Percentiles rank a stretch among this genome's conserved stretches.
phyloP scores from a whole-genome alignment of 441 rosid genomes.

The Iberis amara region DNA sequence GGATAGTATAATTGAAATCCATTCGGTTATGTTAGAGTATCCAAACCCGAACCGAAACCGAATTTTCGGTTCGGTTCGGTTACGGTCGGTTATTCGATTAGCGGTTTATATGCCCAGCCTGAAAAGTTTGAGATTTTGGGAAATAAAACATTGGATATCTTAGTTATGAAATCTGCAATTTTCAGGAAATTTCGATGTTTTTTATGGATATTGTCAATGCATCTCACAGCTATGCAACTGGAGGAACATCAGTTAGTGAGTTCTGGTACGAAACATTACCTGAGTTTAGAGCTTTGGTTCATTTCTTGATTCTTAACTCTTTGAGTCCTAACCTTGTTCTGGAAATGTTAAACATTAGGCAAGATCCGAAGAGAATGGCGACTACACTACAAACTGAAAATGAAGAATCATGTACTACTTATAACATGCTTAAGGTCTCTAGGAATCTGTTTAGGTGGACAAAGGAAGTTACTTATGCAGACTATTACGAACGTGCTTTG shows the following conservation, averaged over 20 bases:
- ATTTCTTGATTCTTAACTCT: too few relatives aligned
- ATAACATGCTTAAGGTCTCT: slow-evolving; percentile 95
- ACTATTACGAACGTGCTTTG: slow-evolving; percentile 87
- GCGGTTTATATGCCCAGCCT: too few relatives aligned
- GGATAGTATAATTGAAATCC: too few relatives aligned
- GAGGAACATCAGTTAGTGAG: slow-evolving; percentile 74
- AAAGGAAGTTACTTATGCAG: slow-evolving; percentile 81
- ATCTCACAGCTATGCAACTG: slow-evolving; percentile 86
- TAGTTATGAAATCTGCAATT: slow-evolving; percentile 23
- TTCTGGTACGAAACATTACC: slow-evolving; percentile 56
- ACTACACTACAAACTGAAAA: slow-evolving; percentile 51
- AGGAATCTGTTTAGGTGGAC: slow-evolving; percentile 92
- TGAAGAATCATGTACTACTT: slow-evolving; percentile 94
- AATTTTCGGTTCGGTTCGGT: too few relatives aligned
- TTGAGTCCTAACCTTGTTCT: too few relatives aligned
- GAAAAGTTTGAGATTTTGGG: neutral
- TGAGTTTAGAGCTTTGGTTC: neutral
- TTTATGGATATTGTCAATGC: slow-evolving; percentile 87
- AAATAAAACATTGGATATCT: slow-evolving; percentile 9
- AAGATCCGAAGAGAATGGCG: slow-evolving; percentile 77
- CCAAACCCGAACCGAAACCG: too few relatives aligned
- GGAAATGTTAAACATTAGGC: slow-evolving; percentile 35
- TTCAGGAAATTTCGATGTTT: slow-evolving; percentile 59
- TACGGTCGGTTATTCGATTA: too few relatives aligned
- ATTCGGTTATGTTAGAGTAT: too few relatives aligned